Evolutionary conservation across 2,329 filamentous ascomycete genomes (phyloP), one percentile per base, ranked within the genome.

Genomic region (Aspergillus latus): DNA sequence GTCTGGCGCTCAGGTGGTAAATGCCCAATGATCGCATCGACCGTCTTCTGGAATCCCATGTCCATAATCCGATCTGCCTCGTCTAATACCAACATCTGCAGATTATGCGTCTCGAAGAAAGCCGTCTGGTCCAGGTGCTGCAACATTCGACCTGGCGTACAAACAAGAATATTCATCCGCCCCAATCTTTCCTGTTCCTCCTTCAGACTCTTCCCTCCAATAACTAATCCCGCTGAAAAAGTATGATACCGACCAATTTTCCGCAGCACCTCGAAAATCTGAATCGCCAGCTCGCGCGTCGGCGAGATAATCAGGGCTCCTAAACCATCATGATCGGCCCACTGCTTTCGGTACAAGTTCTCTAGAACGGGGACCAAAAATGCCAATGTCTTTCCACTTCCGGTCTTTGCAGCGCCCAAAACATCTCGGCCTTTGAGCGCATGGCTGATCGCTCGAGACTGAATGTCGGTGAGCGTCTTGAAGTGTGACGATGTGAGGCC

Each of bases 31-130:
- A 99, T 89, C 0, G 94, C 94, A 74, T 99, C 94, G 3, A 99
- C 87, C 1, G 90, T 90, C 4, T 82, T 80, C 73, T 96, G 88
- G 72, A 99, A 99, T 4, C 94, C 94, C 91, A 97, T 94, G 69
- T 99, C 94, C 82, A 99, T 86, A 68, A 97, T 97, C 37, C 94
- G 85, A 73, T 99, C 94, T 2, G 94, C 94, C 74, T 99, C 94
- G 67, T 99, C 94, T 54, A 99, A 80, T 0, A 99, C 92, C 49
- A 99, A 78, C 72, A 99, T 89, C 75, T 96, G 90, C 61, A 99
- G 74, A 70, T 96, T 94, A 71, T 94, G 88, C 60, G 93, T 89
- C 62, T 93, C 91, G 69, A 99, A 89, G 15, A 88, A 86, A 0
- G 91, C 90, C 0, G 93, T 97, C 77, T 97, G 92, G 68, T 96